These are phyloP conservation scores for Suillus bovinus DNA, from an alignment of 768 basidiomycete species.

Conservation along the genomic window DNA sequence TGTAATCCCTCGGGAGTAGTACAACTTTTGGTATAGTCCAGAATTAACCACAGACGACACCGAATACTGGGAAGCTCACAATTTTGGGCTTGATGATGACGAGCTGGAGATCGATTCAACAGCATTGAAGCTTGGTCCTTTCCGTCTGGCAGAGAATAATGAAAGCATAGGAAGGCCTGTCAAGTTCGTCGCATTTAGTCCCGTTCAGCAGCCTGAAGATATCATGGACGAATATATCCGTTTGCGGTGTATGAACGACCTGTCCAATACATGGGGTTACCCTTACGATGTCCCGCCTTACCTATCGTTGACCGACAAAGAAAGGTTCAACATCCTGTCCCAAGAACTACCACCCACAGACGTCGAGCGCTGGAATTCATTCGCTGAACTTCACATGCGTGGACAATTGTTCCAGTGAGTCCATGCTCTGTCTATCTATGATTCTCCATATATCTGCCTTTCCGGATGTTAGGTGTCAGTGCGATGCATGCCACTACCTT, in stretches of 20 bases:
- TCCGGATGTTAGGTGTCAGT: not conserved
- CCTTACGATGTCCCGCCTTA: not conserved
- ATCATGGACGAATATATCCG: not conserved
- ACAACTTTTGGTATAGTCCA: constrained; percentile 2
- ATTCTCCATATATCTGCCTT: not conserved
- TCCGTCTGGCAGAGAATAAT: no score
- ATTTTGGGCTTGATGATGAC: not conserved
- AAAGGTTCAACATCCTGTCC: not conserved
- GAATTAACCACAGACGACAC: not conserved
- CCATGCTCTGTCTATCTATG: not conserved
- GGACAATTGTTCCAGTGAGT: not conserved
- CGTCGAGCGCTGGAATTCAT: not conserved
- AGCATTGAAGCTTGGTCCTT: not conserved
- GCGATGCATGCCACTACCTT: not conserved
- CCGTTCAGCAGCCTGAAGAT: not conserved
- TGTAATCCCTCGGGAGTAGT: not conserved
- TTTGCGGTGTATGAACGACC: not conserved
- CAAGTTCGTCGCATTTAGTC: not conserved
- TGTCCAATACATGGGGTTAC: not conserved
- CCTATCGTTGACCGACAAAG: not conserved
- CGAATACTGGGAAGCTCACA: not conserved
- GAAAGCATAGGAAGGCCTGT: not conserved
- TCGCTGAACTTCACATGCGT: not conserved
- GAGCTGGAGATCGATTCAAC: not conserved
- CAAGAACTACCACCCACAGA: not conserved